A percentile compares a stretch with the other conserved stretches of the same genome.
Evolutionary conservation across 192 early-diverging fungal species (phyloP).

Genomic region (Chytriomyces sp.): DNA sequence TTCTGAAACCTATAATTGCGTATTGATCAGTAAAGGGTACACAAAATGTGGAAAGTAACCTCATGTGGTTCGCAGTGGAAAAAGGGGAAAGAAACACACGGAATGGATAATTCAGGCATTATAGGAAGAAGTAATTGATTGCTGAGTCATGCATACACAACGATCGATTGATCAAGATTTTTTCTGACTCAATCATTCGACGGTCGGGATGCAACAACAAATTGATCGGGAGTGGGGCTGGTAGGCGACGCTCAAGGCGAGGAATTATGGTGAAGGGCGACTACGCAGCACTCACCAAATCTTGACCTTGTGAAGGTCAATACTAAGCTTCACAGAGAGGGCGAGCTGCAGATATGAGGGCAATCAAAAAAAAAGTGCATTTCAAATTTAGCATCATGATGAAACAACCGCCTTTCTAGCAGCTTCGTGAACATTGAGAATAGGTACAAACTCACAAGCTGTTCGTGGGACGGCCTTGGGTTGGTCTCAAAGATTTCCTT

Average conservation of each 20-base stretch:
- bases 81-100: not conserved
- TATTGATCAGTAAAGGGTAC: too few species aligned
- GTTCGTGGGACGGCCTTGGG: not conserved
- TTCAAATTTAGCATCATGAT: too few species aligned
- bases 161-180: not conserved
- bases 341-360: too few species aligned
- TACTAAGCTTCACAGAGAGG: not conserved
- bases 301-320: constrained; percentile 5
- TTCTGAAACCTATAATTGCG: not conserved
- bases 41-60: too few species aligned
- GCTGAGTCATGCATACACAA: too few species aligned
- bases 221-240: too few species aligned
- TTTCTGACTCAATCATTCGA: not conserved
- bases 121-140: not conserved
- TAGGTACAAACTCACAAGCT: too few species aligned
- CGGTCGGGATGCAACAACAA: not conserved
- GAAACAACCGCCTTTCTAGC: too few species aligned
- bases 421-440: too few species aligned
- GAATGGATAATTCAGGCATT: not conserved
- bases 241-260: not conserved
- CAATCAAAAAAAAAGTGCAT: too few species aligned
- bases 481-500: constrained; percentile 9
- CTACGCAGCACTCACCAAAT: constrained; percentile 7
- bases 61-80: too few species aligned
- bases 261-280: not conserved